Evolutionary conservation across 2,329 filamentous ascomycete species (phyloP).

Genomic region (Paecilomyces sp.): DNA sequence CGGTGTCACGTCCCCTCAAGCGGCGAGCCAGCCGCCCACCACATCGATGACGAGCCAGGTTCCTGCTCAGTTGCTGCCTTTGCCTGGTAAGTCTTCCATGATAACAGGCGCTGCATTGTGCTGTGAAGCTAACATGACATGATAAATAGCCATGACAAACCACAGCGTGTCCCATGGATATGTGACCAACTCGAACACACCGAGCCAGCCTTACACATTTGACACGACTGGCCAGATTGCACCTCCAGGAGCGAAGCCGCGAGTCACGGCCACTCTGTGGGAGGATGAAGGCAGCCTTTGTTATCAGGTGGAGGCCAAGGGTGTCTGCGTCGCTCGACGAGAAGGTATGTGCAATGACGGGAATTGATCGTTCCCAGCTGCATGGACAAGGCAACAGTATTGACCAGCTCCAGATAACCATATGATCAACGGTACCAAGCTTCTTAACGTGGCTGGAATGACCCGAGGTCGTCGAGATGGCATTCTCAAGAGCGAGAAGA

Average conservation of each 20-base stretch:
- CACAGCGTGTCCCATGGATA: constrained; percentile 30
- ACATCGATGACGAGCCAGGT: constrained; percentile 60
- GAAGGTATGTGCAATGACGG: constrained; percentile 57
- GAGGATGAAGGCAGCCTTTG: constrained; percentile 96
- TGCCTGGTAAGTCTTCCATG: constrained; percentile 41
- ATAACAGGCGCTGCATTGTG: neutral
- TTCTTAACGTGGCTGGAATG: constrained; percentile 97
- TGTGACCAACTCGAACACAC: constrained; percentile 30
- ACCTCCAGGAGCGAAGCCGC: constrained; percentile 89
- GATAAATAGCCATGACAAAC: constrained; percentile 34
- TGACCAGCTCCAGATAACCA: constrained; percentile 68
- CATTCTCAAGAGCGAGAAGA: constrained; percentile 95
- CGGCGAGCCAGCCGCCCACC: constrained; percentile 59
- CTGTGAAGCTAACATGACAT: neutral
- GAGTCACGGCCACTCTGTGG: constrained; percentile 94
- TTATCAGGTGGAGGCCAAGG: constrained; percentile 94
- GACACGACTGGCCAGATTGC: constrained; percentile 90
- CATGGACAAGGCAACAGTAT: neutral
- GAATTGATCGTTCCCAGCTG: too few species aligned
- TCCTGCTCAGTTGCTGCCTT: constrained; percentile 64
- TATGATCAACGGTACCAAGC: constrained; percentile 98
- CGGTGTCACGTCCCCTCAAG: constrained; percentile 73
- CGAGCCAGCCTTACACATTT: constrained; percentile 47
- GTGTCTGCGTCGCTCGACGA: constrained; percentile 87
- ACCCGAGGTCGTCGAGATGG: constrained; percentile 90